Percentiles rank a stretch among this genome's conserved stretches.
These are phyloP conservation scores for Aspergillus cristatus DNA, from an alignment of 495 filamentous ascomycete genomes.

Conservation along the genomic window DNA sequence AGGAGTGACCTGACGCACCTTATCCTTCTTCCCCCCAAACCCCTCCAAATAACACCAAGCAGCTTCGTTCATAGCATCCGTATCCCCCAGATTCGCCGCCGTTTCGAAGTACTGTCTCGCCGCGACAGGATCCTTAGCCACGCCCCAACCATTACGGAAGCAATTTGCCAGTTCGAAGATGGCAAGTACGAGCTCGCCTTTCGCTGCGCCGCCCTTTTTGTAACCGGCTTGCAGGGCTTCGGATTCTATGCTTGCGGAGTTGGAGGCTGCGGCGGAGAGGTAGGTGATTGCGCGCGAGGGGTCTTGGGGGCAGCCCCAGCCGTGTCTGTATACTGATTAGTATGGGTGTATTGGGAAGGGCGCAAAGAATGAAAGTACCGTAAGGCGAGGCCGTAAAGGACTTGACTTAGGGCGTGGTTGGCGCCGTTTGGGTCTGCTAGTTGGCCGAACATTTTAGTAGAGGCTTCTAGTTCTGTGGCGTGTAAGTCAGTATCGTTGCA, in stretches of 20 bases:
- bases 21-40: slow-evolving; percentile 92
- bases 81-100: slow-evolving; percentile 90
- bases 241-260: slow-evolving; percentile 77
- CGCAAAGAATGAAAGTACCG: slow-evolving; percentile 44
- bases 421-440: slow-evolving; percentile 77
- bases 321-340: slow-evolving; percentile 51
- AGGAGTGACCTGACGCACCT: slow-evolving; percentile 52
- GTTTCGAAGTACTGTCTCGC: slow-evolving; percentile 95
- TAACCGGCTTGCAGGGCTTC: slow-evolving; percentile 74
- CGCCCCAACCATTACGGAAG: slow-evolving; percentile 94
- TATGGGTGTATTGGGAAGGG: neutral
- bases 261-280: slow-evolving; percentile 81
- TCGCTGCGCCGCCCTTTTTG: slow-evolving; percentile 89
- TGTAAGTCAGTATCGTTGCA: slow-evolving; percentile 4
- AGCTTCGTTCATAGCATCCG: slow-evolving; percentile 95
- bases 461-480: slow-evolving; percentile 48
- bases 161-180: slow-evolving; percentile 93
- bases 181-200: slow-evolving; percentile 94
- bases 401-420: slow-evolving; percentile 91
- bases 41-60: slow-evolving; percentile 95
- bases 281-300: slow-evolving; percentile 68
- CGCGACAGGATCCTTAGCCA: slow-evolving; percentile 77
- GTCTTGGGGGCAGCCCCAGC: slow-evolving; percentile 78
- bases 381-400: slow-evolving; percentile 89
- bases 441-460: slow-evolving; percentile 77